phyloP scores from a whole-genome alignment of 2,329 filamentous ascomycete species.

The Pestalotiopsis sp. region DNA sequence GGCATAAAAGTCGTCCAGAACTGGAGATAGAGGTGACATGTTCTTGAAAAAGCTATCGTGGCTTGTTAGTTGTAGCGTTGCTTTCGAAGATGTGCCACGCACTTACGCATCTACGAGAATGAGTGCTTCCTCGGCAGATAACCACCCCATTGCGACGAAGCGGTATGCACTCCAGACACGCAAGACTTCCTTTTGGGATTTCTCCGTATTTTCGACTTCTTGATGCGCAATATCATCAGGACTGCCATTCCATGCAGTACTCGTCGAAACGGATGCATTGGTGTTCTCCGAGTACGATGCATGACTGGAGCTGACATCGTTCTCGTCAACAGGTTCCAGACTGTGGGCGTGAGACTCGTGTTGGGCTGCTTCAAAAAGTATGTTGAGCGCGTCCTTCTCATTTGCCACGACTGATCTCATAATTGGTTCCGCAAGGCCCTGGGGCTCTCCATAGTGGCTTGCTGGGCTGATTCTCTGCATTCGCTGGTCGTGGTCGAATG shows the following conservation, averaged over 20 bases:
- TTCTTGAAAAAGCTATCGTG: background rate
- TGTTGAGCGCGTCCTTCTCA: conserved; percentile 54
- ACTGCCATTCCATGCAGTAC: background rate
- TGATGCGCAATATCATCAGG: too few relatives aligned
- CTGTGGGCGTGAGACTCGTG: conserved; percentile 30
- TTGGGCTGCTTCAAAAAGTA: conserved; percentile 52
- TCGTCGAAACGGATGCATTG: background rate
- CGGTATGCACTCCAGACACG: background rate
- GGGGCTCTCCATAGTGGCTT: background rate
- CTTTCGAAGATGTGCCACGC: background rate
- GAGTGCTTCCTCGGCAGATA: background rate
- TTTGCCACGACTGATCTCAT: conserved; percentile 54
- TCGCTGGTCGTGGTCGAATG: background rate
- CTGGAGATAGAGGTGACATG: background rate
- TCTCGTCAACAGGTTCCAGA: background rate
- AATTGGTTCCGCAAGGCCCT: conserved; percentile 22
- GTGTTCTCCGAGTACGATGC: conserved; percentile 20
- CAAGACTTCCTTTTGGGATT: background rate
- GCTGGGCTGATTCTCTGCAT: background rate
- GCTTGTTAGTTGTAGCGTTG: background rate
- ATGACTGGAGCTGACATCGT: conserved; percentile 44
- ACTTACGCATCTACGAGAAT: background rate
- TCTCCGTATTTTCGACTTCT: background rate
- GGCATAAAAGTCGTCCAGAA: background rate
- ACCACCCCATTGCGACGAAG: background rate